Evolutionary conservation across 2,329 filamentous ascomycete genomes (phyloP), one percentile per base, ranked within the genome.

Genomic region (Biscogniauxia mediterranea): DNA sequence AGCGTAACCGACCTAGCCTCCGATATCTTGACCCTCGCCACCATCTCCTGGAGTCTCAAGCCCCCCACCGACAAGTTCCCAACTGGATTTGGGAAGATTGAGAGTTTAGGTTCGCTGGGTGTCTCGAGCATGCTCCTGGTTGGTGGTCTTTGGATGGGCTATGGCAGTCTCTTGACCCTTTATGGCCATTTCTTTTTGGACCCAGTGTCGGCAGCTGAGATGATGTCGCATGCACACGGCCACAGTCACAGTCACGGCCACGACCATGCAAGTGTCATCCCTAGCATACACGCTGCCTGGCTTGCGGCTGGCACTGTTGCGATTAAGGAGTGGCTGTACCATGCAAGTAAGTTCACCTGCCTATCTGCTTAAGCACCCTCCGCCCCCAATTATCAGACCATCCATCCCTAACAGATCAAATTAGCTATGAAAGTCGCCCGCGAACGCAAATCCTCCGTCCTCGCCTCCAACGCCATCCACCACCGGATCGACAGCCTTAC

Each of bases 401-500:
- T 46, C 38, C 13, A n/a, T 46, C 38, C 5, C 17, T 46, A 46
- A 46, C 38, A 46, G 13, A n/a, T n/a, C 32, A 13, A 49, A 58
- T 28, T 69, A 96, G 92, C 92, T 56, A 96, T 98, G 89, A 98
- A 97, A 80, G 87, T 99, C 63, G 95, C 95, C 53, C 88, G 88
- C 69, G 92, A 97, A 77, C 91, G 94, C 75, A 96, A 97, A 74
- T 98, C 94, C 13, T 96, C 93, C 6, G 93, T 99, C 62, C 86
- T 99, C 23, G 93, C 94, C 49, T 97, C 93, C 61, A 99, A 99
- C 73, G 94, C 95, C 61, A 85, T 98, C 67, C 95, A 99, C 78
- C 95, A 98, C 80, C 92, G 95, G 63, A 89, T 99, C 73, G 95
- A 99, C 77, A 97, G 93, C 61, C 84, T 97, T 60, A 99, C 95